These are phyloP conservation scores for Veloboletus limbatus DNA, from an alignment of 1,284 basidiomycete species.

Conservation along the genomic window DNA sequence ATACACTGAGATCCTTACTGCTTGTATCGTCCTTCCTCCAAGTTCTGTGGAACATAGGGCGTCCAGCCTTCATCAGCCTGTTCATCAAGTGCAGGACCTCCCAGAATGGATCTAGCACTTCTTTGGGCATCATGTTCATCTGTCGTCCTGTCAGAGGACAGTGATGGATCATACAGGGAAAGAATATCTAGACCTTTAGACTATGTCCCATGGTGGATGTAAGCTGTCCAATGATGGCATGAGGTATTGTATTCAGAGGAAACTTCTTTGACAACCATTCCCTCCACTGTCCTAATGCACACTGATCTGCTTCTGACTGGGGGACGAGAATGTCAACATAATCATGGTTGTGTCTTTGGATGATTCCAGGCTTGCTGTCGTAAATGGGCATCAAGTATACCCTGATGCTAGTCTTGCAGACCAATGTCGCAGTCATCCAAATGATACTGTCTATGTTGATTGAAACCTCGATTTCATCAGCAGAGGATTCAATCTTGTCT, in stretches of 20 bases:
- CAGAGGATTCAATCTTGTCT: not conserved
- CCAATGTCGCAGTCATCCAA: slow-evolving; percentile 7
- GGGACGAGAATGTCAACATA: slow-evolving; percentile 14
- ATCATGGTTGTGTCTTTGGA: slow-evolving; percentile 9
- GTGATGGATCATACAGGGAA: slow-evolving; percentile 21
- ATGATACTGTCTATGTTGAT: slow-evolving; percentile 20
- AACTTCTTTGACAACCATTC: slow-evolving; percentile 12
- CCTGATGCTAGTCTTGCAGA: slow-evolving; percentile 1
- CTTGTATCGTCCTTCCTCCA: slow-evolving; percentile 11
- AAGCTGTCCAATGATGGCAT: slow-evolving; percentile 8
- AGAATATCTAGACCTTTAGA: slow-evolving; percentile 12
- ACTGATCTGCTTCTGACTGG: slow-evolving; percentile 9
- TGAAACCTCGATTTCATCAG: not conserved
- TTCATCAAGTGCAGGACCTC: not conserved
- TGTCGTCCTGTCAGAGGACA: not conserved
- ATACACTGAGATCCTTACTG: no score
- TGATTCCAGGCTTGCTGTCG: slow-evolving; percentile 5
- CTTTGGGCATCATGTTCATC: slow-evolving; percentile 8
- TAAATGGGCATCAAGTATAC: slow-evolving; percentile 6
- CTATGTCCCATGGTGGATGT: not conserved
- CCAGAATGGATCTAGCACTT: slow-evolving; percentile 14
- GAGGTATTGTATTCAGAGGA: slow-evolving; percentile 4
- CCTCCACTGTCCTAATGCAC: not conserved
- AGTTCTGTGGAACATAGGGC: slow-evolving; percentile 3
- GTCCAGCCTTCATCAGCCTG: not conserved